Base-by-base conservation (phyloP, 345 rosid genomes). In the Arabis hirsuta region DNA sequence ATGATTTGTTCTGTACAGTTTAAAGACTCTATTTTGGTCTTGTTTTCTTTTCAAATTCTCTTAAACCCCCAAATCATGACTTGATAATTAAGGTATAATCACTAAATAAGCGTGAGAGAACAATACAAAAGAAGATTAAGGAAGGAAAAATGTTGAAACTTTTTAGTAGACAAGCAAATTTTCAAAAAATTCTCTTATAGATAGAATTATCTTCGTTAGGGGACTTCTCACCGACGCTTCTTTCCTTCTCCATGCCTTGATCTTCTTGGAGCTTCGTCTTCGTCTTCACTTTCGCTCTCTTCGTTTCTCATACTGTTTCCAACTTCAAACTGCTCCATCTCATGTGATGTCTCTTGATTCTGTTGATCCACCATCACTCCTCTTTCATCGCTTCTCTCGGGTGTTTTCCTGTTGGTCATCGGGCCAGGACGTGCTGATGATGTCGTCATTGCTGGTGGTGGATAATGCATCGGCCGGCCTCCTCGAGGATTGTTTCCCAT, bases 191-290 rank as follows among this genome's bases (percentile, higher is more conserved):
- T 32, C 36, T 32, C 36, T 5, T 5, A 6, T 32, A 32, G 36
- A 7, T 32, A 5, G 7, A 4, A 65, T 39, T 39, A 65, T 3
- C 51, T 24, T 52, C 0, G 41, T 16, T 12, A 41, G 19, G 7
- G 7, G 16, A 22, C 5, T 78, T 34, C 66, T 65, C 83, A 80
- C 12, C 83, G 78, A 67, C 83, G 88, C 84, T 89, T 90, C 84
- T 86, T 89, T 74, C 88, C 96, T 79, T 91, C 93, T n/a, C 97
- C 96, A 12, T 95, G 93, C 74, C 99, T 88, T 9, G 98, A 91
- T 60, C 99, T 80, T 82, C 99, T 86, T 6, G 99, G 99, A 62
- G 99, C 99, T 64, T 95, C 96, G 46, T 96, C 93, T 76, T 87
- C 97, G n/a, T 96, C 94, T 74, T 87, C 98, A 39, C 90, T 95